Percentiles rank a stretch among this genome's conserved stretches.
Evolutionary conservation across 495 filamentous ascomycete species (phyloP).

Genomic region (Alectoria sarmentosa): DNA sequence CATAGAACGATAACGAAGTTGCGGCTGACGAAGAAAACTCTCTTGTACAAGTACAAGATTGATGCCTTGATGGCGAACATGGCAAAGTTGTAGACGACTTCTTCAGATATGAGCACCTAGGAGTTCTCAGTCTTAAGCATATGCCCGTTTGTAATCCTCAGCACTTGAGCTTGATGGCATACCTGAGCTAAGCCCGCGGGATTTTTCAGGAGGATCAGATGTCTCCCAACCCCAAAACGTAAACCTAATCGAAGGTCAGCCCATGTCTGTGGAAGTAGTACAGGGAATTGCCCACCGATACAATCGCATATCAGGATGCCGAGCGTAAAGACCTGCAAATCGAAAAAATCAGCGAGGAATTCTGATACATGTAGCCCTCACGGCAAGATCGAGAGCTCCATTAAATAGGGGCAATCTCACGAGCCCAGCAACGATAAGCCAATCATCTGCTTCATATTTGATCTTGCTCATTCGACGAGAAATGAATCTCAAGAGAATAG

Average conservation of each 20-base stretch:
- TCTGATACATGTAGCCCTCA: neutral
- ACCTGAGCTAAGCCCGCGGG: constrained; percentile 10
- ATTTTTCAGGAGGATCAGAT: constrained; percentile 1
- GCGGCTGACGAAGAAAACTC: constrained; percentile 31
- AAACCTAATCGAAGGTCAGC: neutral
- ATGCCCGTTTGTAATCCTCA: neutral
- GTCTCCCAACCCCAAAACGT: constrained; percentile 6
- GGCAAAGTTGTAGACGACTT: constrained; percentile 9
- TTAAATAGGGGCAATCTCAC: neutral
- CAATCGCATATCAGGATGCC: neutral
- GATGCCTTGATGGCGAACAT: constrained; percentile 25
- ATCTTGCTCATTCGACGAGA: constrained; percentile 2
- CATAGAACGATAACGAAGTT: constrained; percentile 32
- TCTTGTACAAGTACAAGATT: constrained; percentile 32
- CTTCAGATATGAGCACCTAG: constrained; percentile 8
- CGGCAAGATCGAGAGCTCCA: neutral
- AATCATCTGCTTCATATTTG: constrained; percentile 11
- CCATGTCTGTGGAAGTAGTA: no score
- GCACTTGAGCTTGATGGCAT: neutral
- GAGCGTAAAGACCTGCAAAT: neutral
- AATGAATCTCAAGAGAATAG: neutral
- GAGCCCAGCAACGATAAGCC: constrained; percentile 6
- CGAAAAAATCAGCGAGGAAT: neutral
- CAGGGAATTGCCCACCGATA: neutral
- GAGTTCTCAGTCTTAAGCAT: neutral